Percentiles rank a stretch among this genome's conserved stretches.
Evolutionary conservation across 169 alveolate genomes (phyloP).

Genomic region (Cryptosporidium bovis): DNA sequence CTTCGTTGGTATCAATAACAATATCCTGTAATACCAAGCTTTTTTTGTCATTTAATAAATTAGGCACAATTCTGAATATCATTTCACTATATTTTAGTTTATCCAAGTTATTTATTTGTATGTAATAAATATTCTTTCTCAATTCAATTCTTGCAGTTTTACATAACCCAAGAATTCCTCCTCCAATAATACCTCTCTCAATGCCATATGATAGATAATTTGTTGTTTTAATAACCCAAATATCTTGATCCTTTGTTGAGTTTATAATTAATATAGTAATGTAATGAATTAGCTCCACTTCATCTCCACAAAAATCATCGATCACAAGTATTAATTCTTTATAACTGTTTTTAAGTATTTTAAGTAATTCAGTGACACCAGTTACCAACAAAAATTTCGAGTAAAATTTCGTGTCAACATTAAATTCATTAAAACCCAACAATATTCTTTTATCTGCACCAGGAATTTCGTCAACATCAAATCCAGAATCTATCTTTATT

Average conservation of each 20-base stretch:
- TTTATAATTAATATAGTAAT: neutral
- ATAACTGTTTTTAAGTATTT: neutral
- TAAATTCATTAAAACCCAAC: constrained; percentile 1
- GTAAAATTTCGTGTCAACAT: neutral
- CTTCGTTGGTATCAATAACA: neutral
- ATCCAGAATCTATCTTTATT: neutral
- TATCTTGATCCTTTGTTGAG: neutral
- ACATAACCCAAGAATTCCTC: constrained; percentile 51
- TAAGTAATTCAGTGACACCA: constrained; percentile 23
- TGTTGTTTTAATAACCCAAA: constrained; percentile 25
- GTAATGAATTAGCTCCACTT: constrained; percentile 31
- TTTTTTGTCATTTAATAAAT: neutral
- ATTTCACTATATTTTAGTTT: too few relatives aligned
- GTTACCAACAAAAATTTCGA: neutral
- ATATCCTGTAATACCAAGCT: neutral
- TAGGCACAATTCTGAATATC: neutral
- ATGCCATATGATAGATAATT: neutral
- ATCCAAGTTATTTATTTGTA: constrained; percentile 6
- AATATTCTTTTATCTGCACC: neutral
- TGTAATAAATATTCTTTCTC: constrained; percentile 11
- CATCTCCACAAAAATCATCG: constrained; percentile 7
- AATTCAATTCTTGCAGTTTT: constrained; percentile 61
- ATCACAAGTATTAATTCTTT: constrained; percentile 9
- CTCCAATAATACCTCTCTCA: constrained; percentile 1
- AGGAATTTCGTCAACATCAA: neutral